A percentile compares a stretch with the other conserved stretches of the same genome.
phyloP scores from a whole-genome alignment of 306 rosid genomes.

The Senna siamea region DNA sequence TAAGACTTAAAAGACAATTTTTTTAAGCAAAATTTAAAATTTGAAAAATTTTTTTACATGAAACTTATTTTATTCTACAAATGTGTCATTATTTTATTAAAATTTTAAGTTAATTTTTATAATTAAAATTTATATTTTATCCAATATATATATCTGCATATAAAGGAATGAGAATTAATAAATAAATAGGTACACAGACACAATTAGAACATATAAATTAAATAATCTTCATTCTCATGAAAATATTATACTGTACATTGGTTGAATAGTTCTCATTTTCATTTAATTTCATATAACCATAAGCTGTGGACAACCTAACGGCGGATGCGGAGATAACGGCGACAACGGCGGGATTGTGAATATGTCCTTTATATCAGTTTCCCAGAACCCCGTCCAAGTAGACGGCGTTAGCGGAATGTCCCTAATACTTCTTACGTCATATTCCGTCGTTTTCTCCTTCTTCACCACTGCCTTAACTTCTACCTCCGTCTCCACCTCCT shows the following conservation, averaged over 20 bases:
- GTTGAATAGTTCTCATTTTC: background rate
- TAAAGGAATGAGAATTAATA: too few species aligned
- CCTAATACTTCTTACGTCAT: constrained; percentile 4
- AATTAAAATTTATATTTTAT: too few species aligned
- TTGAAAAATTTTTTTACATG: too few species aligned
- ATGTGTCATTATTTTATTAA: too few species aligned
- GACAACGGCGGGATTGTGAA: constrained; percentile 70
- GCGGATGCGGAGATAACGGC: constrained; percentile 78
- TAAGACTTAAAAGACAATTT: too few species aligned
- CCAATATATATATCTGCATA: too few species aligned
- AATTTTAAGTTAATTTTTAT: too few species aligned
- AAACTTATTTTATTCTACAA: too few species aligned
- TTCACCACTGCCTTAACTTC: constrained; percentile 47
- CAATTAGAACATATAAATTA: background rate
- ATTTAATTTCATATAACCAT: constrained; percentile 53
- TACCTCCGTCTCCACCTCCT: constrained; percentile 29
- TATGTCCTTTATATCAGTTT: constrained; percentile 56
- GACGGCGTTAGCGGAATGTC: constrained; percentile 88
- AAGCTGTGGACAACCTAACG: constrained; percentile 63
- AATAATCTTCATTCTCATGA: constrained; percentile 11
- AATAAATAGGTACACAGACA: background rate
- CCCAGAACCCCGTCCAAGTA: constrained; percentile 66
- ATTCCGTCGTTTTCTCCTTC: constrained; percentile 54
- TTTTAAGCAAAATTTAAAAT: too few species aligned
- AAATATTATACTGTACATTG: constrained; percentile 15